A percentile compares a stretch with the other conserved stretches of the same genome.
Conservation (phyloP, 805 yeast genomes). For the Lipomyces oligophaga region DNA sequence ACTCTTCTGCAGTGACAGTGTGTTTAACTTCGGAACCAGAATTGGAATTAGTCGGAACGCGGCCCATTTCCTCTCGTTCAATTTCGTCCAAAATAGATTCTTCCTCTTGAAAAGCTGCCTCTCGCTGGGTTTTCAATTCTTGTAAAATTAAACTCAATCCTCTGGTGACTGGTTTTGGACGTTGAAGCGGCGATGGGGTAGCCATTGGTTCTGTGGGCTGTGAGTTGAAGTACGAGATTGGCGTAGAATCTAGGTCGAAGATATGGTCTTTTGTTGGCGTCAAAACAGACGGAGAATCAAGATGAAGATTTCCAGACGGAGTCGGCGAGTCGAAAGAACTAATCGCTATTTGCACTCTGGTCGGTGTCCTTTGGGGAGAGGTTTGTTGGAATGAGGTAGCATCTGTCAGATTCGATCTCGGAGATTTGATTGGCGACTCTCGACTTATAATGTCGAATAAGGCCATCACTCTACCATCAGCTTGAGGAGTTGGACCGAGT, state of each 20-base stretch:
- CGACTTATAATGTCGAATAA: conserved; percentile 21
- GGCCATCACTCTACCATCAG: conserved; percentile 27
- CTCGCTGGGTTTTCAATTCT: conserved; percentile 21
- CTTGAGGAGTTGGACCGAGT: conserved; percentile 31
- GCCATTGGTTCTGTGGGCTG: not conserved
- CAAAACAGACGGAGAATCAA: conserved; percentile 2
- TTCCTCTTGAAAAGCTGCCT: conserved; percentile 19
- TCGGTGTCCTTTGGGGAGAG: too few relatives aligned
- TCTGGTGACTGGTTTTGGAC: conserved; percentile 12
- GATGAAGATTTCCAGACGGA: not conserved
- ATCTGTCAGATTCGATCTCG: too few relatives aligned
- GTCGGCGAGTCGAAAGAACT: not conserved
- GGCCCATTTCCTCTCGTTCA: conserved; percentile 1
- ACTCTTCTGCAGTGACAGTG: not conserved
- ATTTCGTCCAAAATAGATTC: conserved; percentile 21
- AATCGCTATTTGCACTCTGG: too few relatives aligned
- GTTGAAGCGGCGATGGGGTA: conserved; percentile 27
- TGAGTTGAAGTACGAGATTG: conserved; percentile 18
- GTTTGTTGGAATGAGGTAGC: too few relatives aligned
- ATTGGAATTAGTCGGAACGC: not conserved
- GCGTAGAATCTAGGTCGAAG: conserved; percentile 4
- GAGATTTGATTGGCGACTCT: conserved; percentile 5
- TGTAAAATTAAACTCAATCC: conserved; percentile 21
- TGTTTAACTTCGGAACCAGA: too few relatives aligned
- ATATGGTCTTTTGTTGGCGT: conserved; percentile 4